Percentiles rank a stretch among this genome's conserved stretches.
Evolutionary conservation across 352 stramenopile species (phyloP).

Genomic region (Pythium diclinum): DNA sequence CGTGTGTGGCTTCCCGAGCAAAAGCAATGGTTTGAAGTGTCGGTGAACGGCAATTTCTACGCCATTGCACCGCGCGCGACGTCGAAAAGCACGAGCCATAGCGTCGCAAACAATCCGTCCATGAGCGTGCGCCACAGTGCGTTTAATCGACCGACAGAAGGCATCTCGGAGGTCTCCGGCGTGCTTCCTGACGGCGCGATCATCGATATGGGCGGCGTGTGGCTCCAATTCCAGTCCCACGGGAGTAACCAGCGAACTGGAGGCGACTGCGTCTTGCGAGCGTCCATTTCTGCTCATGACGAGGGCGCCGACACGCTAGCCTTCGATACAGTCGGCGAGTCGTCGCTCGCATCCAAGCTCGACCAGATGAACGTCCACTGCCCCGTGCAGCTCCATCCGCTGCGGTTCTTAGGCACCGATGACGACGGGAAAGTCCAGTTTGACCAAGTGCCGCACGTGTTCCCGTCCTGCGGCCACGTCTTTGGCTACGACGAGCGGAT

Average conservation of each 20-base stretch:
- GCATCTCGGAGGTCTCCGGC: constrained; percentile 33
- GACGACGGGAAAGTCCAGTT: constrained; percentile 45
- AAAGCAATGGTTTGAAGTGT: constrained; percentile 78
- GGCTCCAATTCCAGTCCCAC: constrained; percentile 68
- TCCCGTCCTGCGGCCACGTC: constrained; percentile 74
- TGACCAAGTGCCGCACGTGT: constrained; percentile 69
- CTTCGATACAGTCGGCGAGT: constrained; percentile 23
- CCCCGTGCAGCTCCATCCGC: constrained; percentile 65
- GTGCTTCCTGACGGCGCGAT: constrained; percentile 68
- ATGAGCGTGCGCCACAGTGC: constrained; percentile 44
- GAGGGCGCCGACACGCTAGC: not conserved
- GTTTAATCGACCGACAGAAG: constrained; percentile 60
- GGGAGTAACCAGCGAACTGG: constrained; percentile 21
- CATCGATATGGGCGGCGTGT: constrained; percentile 73
- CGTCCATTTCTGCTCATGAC: constrained; percentile 8
- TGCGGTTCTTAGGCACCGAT: constrained; percentile 47
- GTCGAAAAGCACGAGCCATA: constrained; percentile 16
- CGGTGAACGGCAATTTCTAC: constrained; percentile 74
- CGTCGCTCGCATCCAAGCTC: constrained; percentile 60
- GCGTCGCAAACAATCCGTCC: constrained; percentile 13
- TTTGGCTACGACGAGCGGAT: constrained; percentile 77
- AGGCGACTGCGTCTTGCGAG: constrained; percentile 18
- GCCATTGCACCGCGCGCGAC: constrained; percentile 48
- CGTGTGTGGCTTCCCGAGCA: constrained; percentile 71
- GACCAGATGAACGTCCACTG: constrained; percentile 73